phyloP scores from a whole-genome alignment of 1,139 yeast genomes.

The Taiozyma onychis region DNA sequence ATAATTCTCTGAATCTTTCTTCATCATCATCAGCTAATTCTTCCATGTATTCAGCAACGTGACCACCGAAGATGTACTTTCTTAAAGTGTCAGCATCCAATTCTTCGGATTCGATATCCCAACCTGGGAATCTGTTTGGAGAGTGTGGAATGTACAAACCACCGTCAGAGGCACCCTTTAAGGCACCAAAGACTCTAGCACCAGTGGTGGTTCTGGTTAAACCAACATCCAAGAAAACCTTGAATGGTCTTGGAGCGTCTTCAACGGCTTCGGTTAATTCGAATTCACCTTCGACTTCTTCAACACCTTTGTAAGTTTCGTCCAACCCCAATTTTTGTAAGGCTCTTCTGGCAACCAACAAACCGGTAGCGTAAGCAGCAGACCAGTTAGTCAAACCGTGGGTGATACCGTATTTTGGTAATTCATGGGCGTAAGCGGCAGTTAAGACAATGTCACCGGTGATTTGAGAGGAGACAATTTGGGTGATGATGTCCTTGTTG shows the following conservation, averaged over 20 bases:
- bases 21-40: constrained; percentile 99
- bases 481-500: constrained; percentile 99
- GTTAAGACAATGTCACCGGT: constrained; percentile 95
- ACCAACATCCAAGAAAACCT: constrained; percentile 99
- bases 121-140: constrained; percentile 99
- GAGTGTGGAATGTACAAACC: constrained; percentile 99
- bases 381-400: constrained; percentile 99
- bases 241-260: constrained; percentile 99
- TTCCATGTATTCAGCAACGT: constrained; percentile 99
- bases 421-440: constrained; percentile 98
- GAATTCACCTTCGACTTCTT: constrained; percentile 99
- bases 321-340: constrained; percentile 97
- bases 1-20: constrained; percentile 95
- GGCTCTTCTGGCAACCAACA: constrained; percentile 98
- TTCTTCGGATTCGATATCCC: constrained; percentile 98
- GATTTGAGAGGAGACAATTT: constrained; percentile 93
- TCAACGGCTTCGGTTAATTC: constrained; percentile 98
- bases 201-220: constrained; percentile 99
- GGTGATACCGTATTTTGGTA: constrained; percentile 95
- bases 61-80: constrained; percentile 99
- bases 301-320: constrained; percentile 98
- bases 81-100: constrained; percentile 96
- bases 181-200: constrained; percentile 99
- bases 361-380: constrained; percentile 99
- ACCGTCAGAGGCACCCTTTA: constrained; percentile 99